These are phyloP conservation scores for Exsudoporus frostii DNA, from an alignment of 768 basidiomycete species.

Conservation along the genomic window DNA sequence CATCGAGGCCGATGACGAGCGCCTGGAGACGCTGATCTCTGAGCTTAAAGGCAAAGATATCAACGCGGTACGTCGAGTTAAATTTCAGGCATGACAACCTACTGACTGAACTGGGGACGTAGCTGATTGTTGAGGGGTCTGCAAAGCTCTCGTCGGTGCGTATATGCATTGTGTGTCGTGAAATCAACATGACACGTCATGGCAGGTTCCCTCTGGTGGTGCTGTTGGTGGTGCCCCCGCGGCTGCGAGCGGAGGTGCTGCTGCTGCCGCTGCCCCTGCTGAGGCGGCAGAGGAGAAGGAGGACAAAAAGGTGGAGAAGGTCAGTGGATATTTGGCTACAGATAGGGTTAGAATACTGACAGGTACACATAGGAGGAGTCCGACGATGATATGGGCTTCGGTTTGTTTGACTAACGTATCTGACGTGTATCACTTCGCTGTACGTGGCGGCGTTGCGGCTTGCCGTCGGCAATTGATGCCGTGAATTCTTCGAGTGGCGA, in stretches of 20 bases:
- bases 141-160: constrained; percentile 91
- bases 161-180: constrained; percentile 10
- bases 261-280: constrained; percentile 44
- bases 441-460: constrained; percentile 1
- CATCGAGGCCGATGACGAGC: constrained; percentile 82
- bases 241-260: constrained; percentile 47
- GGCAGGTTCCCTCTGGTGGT: constrained; percentile 88
- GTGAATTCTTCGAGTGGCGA: constrained; percentile 3
- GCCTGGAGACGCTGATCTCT: constrained; percentile 77
- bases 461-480: constrained; percentile 28
- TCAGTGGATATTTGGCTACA: constrained; percentile 29
- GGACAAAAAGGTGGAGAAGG: constrained; percentile 91
- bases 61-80: constrained; percentile 55
- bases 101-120: constrained; percentile 3
- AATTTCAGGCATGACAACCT: background rate
- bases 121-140: constrained; percentile 92
- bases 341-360: constrained; percentile 1
- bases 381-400: constrained; percentile 99
- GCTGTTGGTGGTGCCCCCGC: constrained; percentile 58
- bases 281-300: constrained; percentile 74
- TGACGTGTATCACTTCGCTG: background rate
- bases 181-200: constrained; percentile 3
- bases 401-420: constrained; percentile 82
- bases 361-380: constrained; percentile 68
- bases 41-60: constrained; percentile 92